These are phyloP conservation scores for Eucalyptus fibrosa DNA, from an alignment of 345 rosid genomes.

Conservation along the genomic window DNA sequence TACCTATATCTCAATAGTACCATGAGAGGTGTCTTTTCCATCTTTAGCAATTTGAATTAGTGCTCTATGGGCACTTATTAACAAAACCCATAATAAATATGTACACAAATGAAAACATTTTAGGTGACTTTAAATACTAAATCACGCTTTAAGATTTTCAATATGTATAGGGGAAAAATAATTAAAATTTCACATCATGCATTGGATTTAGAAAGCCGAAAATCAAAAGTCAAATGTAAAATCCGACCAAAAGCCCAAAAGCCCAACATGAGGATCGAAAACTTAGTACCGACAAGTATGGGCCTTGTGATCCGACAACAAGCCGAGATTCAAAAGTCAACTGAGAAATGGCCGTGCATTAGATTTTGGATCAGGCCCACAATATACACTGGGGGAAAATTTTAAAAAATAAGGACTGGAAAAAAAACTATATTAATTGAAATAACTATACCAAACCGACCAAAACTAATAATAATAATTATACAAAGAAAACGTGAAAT, in stretches of 20 bases:
- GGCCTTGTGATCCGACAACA: neutral
- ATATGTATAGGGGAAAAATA: neutral
- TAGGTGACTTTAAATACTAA: neutral
- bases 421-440: neutral
- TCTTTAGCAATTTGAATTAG: neutral
- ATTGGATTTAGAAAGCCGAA: neutral
- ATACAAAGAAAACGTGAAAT: neutral
- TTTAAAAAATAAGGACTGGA: neutral
- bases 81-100: neutral
- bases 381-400: neutral
- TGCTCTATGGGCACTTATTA: neutral
- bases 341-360: neutral
- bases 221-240: neutral
- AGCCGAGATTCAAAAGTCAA: neutral
- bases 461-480: neutral
- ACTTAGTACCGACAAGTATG: neutral
- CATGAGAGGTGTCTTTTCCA: neutral
- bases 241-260: neutral
- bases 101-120: neutral
- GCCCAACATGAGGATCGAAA: neutral
- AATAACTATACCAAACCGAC: neutral
- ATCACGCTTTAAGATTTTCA: neutral
- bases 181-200: neutral
- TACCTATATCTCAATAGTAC: neutral
- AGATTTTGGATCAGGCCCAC: neutral